Base-by-base conservation (phyloP, 768 basidiomycete species). In the Rhodotorula sphaerocarpa region DNA sequence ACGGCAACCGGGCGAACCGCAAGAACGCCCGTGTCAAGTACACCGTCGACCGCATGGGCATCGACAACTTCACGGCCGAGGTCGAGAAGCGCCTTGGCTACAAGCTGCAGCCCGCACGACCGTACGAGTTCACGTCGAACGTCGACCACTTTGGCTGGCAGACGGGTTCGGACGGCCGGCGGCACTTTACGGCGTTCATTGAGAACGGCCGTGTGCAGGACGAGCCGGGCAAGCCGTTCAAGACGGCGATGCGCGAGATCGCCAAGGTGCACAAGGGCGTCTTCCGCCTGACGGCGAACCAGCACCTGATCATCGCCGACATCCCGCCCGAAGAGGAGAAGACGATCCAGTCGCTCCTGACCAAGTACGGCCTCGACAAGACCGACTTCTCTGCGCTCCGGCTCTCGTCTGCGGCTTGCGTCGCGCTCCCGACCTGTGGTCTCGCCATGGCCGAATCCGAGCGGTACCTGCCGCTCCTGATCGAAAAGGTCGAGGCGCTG, bases 131-230 rank as follows among this genome's bases (percentile, higher is more conserved):
- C 75, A 84, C 89, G 70, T 80, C 83, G 67, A 97, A 96, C 77
- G 77, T 90, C 70, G 95, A 99, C 75, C 85, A 92, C 74, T 97
- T 83, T 70, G 95, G 95, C 47, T 99, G 95, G 95, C 78, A 82
- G 58, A 85, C 82, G 23, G 90, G 90, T 55, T 80, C 86, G 72
- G 85, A 96, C 71, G 91, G 90, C 63, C 83, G 80, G 68, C 86
- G 90, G 73, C 90, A 97, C 75, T 91, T 90, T 76, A 90, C 86
- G 23, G 63, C 66, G n/a, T 97, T 91, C 76, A 87, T 99, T 75
- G 95, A 99, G 79, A 99, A 99, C 72, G 93, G 95, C 25, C 88
- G 93, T 27, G 82, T 99, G n/a, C 85, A 90, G 75, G 91, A 97
- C 75, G 90, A 91, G 75, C 85, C 90, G 18, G 87, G 82, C 27